phyloP scores from a whole-genome alignment of 805 yeast genomes.

The Sugiyamaella floridensis region DNA sequence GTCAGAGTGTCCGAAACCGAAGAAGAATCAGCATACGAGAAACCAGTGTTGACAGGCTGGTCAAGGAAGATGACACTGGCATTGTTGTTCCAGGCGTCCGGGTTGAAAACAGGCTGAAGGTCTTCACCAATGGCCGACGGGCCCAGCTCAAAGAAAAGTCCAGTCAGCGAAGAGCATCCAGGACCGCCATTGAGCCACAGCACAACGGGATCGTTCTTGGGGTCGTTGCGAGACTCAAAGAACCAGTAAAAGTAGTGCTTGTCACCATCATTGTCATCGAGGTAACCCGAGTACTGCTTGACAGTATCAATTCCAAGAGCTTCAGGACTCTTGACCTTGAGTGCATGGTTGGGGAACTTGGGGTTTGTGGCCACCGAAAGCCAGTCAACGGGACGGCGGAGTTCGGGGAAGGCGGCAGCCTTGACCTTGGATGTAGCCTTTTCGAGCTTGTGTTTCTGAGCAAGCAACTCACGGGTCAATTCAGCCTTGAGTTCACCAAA shows the following conservation, averaged over 20 bases:
- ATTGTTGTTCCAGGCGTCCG: conserved; percentile 85
- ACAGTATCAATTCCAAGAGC: conserved; percentile 74
- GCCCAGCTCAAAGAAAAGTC: conserved; percentile 88
- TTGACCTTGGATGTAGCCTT: conserved; percentile 1
- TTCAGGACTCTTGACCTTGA: conserved; percentile 60
- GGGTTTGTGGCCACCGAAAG: conserved; percentile 42
- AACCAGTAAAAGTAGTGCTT: conserved; percentile 93
- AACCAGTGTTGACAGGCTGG: conserved; percentile 94
- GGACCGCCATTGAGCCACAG: conserved; percentile 97
- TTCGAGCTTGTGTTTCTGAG: conserved; percentile 4
- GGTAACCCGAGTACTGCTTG: conserved; percentile 69
- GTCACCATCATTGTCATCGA: conserved; percentile 73
- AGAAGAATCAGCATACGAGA: conserved; percentile 68
- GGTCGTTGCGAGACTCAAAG: conserved; percentile 80
- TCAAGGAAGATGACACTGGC: conserved; percentile 90
- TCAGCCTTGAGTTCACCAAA: conserved; percentile 22
- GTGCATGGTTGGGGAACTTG: conserved; percentile 38
- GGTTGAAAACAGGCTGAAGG: conserved; percentile 67
- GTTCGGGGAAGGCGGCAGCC: background rate
- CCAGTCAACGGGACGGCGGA: conserved; percentile 16
- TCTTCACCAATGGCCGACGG: conserved; percentile 74
- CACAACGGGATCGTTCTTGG: conserved; percentile 74
- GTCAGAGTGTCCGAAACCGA: conserved; percentile 66
- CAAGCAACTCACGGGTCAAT: conserved; percentile 14
- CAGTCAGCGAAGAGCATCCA: conserved; percentile 92